These are phyloP conservation scores for Microstegium vimineum DNA, from an alignment of 176 grass and related monocot genomes.

Conservation along the genomic window DNA sequence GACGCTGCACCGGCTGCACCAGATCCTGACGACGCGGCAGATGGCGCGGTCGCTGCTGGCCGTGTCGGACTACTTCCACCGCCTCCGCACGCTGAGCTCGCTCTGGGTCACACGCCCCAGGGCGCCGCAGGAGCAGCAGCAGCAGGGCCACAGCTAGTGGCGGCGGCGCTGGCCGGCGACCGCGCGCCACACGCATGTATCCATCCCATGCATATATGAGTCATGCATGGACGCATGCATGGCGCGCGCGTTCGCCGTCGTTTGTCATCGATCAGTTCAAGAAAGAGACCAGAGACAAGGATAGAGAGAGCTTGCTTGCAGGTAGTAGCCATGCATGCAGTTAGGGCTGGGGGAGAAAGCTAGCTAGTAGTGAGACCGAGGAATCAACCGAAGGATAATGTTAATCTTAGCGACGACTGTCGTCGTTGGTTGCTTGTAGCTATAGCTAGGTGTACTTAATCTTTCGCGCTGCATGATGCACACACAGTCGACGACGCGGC, in stretches of 20 bases:
- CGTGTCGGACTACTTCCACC: slow-evolving; percentile 70
- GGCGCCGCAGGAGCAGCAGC: slow-evolving; percentile 15
- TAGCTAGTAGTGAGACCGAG: background rate
- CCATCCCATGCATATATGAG: background rate
- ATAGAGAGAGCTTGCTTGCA: background rate
- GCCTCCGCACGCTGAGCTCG: slow-evolving; percentile 69
- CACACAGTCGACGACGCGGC: background rate
- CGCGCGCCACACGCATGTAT: background rate
- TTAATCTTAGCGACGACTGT: background rate
- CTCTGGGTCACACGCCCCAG: slow-evolving; percentile 57
- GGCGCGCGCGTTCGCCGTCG: background rate
- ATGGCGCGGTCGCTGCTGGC: slow-evolving; percentile 68
- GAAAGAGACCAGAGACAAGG: background rate
- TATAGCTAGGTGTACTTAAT: background rate
- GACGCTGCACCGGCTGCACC: slow-evolving; percentile 62
- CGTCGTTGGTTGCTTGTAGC: background rate
- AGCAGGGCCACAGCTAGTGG: slow-evolving; percentile 27
- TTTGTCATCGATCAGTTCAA: background rate
- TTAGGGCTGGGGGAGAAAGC: background rate
- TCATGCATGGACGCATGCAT: background rate
- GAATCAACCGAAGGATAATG: background rate
- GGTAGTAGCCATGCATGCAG: background rate
- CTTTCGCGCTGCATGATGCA: background rate
- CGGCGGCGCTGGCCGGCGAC: background rate
- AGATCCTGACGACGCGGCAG: slow-evolving; percentile 65